Base-by-base conservation (phyloP, 2,329 filamentous ascomycete species). In the Penicillium sp. region DNA sequence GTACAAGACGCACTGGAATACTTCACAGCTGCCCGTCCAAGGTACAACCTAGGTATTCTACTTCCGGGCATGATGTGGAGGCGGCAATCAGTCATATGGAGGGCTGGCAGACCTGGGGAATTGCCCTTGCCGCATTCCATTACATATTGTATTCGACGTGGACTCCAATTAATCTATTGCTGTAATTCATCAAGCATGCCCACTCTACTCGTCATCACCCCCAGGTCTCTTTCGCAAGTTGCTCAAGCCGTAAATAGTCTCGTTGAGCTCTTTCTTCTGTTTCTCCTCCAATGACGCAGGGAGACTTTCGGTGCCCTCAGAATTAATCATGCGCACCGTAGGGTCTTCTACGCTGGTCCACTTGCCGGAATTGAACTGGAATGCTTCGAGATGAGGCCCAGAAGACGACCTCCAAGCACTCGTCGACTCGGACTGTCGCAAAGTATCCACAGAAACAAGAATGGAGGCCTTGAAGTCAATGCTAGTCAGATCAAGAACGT, bases 401-500 rank as follows among this genome's bases (percentile, higher is more conserved):
- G 58, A 50, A 11, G 59, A 51, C 6, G 55, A 50, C 52, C 60
- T 66, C 65, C 65, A 67, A 41, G 69, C 64, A 28, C 71, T 72
- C 3, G 70, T 78, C n/a, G 78, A 81, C 12, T 73, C 72, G 29
- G 74, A 60, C 44, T 75, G 68, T 54, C 81, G 79, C 45, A 80
- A 61, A 33, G 72, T 73, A 59, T 84, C 81, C 41, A 82, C 66
- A 1, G 80, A 80, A 31, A 82, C 71, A 19, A 80, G 43, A 36
- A 75, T 56, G 6, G 59, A 63, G 41, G 60, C 60, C 10, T 60
- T 55, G 8, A 66, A 61, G 34, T 62, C 58, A 10, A 63, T 46
- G n/a, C 52, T 45, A 14, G 71, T 60, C n/a, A 80, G 60, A 61
- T 83, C 80, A 4, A 92, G 77, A 0, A 83, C 79, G 59, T 88